Base-by-base conservation (phyloP, 1,139 yeast species). In the Blastobotrys aristatus region DNA sequence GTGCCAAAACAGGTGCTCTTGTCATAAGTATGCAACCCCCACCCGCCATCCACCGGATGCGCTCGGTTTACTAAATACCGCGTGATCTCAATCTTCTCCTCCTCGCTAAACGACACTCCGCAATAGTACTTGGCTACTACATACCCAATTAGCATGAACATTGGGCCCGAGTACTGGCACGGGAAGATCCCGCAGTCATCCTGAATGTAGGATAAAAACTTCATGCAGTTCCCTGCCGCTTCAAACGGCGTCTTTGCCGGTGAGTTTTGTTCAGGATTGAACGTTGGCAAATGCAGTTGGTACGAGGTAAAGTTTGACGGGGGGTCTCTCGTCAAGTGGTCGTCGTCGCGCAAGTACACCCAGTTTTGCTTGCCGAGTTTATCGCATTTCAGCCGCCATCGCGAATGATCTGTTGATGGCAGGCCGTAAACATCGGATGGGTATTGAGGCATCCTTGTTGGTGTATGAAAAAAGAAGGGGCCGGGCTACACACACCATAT, bases 1-100 rank as follows among this genome's bases (percentile, higher is more conserved):
- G 99, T 94, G 4, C 99, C 98, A 64, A 89, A 90, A 56, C 94
- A 94, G 0, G 98, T 94, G 6, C 95, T 83, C 63, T 90, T 92
- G 62, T 92, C 98, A 43, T 79, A 82, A 2, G 89, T 79, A 62
- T 92, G 97, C 44, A 94, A 73, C 97, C 98, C 98, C 99, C 72
- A 94, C 1, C 98, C 99, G n/a, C 99, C 99, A 66, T 94, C 99
- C 0, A 89, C 96, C 0, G 97, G 97, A 63, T 92, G 96, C 0
- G 97, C 83, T 0, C 87, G 77, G 62, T 94, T 94, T 17, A 88
- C 88, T 20, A 92, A 69, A 61, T 89, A 92, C 48, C 97, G 74
- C 34, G 84, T 79, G 64, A 94, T 70, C 64, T 94, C 98, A 10
- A 70, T 66, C 53, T 73, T 70, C 56, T 76, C 79, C 27, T 80